Base-by-base conservation (phyloP, 2,329 filamentous ascomycete species). In the Fusarium napiforme region DNA sequence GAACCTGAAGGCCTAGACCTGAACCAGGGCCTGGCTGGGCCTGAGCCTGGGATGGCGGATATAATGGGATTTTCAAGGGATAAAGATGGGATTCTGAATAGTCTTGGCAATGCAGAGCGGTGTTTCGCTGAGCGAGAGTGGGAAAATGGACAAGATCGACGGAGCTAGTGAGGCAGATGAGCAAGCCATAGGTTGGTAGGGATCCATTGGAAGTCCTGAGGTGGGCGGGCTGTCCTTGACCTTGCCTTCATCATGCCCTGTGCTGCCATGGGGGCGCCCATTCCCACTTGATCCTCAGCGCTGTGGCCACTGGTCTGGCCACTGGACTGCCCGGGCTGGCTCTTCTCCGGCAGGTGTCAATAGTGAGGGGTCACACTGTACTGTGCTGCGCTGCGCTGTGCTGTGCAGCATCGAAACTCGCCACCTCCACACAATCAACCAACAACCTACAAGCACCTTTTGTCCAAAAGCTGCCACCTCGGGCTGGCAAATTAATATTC, bases 381-480 rank as follows among this genome's bases (percentile, higher is more conserved):
- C 42, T 59, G 28, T 43, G 30, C 42, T 47, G 39, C 77, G 66
- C 64, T 61, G 55, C 77, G 66, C 64, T 61, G 39, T 77, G 66
- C 64, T 61, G 55, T 78, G 66, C 64, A 60, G 34, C 36, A 55
- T 55, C 50, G 19, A 55, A 42, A 55, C 37, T 78, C 65, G 75
- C 77, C 77, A 78, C 76, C 74, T 78, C 72, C 74, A 74, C 75
- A 72, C 57, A 49, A 67, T 47, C 56, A 60, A 37, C 52, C 37
- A 43, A 57, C 56, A 37, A 37, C 52, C 52, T 56, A 47, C 42
- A 30, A 50, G 32, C 56, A 46, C 40, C 67, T 47, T 42, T 45
- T 23, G 40, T 47, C 63, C 68, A 52, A 53, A 62, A 67, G 46
- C 59, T 70, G 46, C 49, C 49, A 50, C 58, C 49, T 52, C 32